phyloP scores from a whole-genome alignment of 2,329 filamentous ascomycete genomes.

The Chaetomium strumarium region DNA sequence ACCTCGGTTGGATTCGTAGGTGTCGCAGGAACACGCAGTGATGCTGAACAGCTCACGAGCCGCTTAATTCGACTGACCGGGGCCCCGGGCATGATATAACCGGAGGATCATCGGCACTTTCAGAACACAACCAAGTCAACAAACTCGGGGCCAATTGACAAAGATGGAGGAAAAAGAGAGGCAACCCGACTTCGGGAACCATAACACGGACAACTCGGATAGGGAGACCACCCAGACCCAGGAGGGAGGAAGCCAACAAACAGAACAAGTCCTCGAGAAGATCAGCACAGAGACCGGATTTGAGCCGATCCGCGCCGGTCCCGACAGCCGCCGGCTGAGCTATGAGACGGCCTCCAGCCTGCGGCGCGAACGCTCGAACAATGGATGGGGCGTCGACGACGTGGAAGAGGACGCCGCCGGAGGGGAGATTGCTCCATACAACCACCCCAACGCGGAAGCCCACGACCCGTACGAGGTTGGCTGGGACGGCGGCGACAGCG shows the following conservation, averaged over 20 bases:
- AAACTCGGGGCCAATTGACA: background rate
- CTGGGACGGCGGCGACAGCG: conserved; percentile 63
- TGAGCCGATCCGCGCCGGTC: conserved; percentile 24
- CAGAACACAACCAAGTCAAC: background rate
- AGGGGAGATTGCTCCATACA: conserved; percentile 5
- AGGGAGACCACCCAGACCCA: background rate
- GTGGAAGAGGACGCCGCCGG: conserved; percentile 11
- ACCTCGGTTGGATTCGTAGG: background rate
- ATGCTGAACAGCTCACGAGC: background rate
- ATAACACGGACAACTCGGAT: background rate
- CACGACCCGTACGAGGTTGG: conserved; percentile 59
- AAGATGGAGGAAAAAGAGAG: background rate
- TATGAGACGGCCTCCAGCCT: conserved; percentile 22
- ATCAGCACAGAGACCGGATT: conserved; percentile 7
- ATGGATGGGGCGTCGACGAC: conserved; percentile 40
- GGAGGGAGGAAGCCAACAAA: background rate
- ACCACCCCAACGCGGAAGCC: conserved; percentile 18
- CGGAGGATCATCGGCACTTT: background rate
- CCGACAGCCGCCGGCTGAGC: conserved; percentile 9
- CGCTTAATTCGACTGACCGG: background rate
- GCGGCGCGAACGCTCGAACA: conserved; percentile 35
- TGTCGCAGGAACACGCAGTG: background rate
- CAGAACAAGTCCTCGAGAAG: background rate
- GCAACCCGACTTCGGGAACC: background rate
- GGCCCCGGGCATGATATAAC: background rate